Conservation (phyloP, 225 moss, liverwort and hornwort genomes). For the Takakia lepidozioides region DNA sequence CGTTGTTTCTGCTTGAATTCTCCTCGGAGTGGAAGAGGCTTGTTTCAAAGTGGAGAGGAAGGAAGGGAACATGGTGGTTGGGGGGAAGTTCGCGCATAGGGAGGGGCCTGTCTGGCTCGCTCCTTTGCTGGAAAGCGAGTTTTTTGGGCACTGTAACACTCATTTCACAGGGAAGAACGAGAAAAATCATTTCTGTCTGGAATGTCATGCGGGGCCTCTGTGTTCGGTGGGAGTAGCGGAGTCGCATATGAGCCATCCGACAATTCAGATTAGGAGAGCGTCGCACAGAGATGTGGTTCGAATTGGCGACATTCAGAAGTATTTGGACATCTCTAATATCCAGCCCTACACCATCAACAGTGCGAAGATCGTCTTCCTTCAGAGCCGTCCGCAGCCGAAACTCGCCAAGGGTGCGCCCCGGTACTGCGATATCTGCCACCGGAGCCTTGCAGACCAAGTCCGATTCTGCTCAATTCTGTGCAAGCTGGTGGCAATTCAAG, state of each 20-base stretch:
- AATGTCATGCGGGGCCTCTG: conserved; percentile 9
- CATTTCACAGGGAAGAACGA: conserved; percentile 9
- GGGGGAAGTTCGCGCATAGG: too few species aligned
- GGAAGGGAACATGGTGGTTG: too few species aligned
- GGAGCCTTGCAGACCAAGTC: conserved; percentile 9
- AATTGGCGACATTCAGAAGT: conserved; percentile 6
- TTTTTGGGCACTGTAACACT: too few species aligned
- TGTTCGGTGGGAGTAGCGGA: conserved; percentile 8
- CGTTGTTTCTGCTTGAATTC: too few species aligned
- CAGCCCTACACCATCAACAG: conserved; percentile 17
- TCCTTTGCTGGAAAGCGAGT: too few species aligned
- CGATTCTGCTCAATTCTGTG: conserved; percentile 18
- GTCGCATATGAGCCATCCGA: conserved; percentile 9
- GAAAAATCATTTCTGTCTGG: conserved; percentile 17
- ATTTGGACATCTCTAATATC: conserved; percentile 12
- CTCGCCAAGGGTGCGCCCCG: conserved; percentile 6
- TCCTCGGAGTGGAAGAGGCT: too few species aligned
- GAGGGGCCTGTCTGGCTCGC: too few species aligned
- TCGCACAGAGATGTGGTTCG: conserved; percentile 15
- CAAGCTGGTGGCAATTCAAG: conserved; percentile 3
- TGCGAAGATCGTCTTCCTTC: conserved; percentile 25
- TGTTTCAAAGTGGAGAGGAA: too few species aligned
- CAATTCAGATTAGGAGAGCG: conserved; percentile 20
- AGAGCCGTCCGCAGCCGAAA: conserved; percentile 19
- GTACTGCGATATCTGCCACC: conserved; percentile 13